Base-by-base conservation (phyloP, 2,329 filamentous ascomycete species). In the Penicillium sp. region DNA sequence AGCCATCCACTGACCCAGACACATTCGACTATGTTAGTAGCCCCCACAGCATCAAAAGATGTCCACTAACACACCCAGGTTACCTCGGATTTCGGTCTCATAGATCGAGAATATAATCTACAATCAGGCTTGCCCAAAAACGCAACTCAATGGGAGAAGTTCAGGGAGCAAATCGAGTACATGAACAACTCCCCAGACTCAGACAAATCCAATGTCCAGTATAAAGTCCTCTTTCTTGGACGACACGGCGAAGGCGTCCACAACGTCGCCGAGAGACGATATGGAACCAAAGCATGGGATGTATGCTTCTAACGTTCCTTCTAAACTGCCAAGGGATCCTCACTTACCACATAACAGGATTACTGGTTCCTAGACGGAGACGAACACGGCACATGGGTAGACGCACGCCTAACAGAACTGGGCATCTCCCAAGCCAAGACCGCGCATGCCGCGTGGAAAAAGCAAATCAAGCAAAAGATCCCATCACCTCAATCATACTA, bases 331-430 rank as follows among this genome's bases (percentile, higher is more conserved):
- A 3, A 6, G 13, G 11, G 8, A 13, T 3, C 14, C 7, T 26
- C 7, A 24, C 44, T 46, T 14, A 46, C 13, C 14, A 28, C 6
- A 5, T 7, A 11, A 38, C 42, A 77, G 67, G 77, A 74, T 60
- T 78, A 82, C 68, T 84, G 77, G 77, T 76, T 78, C 51, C 74
- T 74, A 9, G 74, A 81, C 36, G 81, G 80, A 54, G 78, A 83
- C 56, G 69, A 65, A 8, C 77, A 74, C 6, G 66, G 71, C 7
- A 73, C 62, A 29, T 85, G 80, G 81, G 68, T 73, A 2, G 81
- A 85, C 57, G 78, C 81, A 0, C 74, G 75, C 42, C 69, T 85
- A 7, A 83, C 80, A 0, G 62, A 68, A 0, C 56, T 63, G 1
- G 81, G 81, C 10, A 65, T 74, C 36, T 58, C 66, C 9, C 80